These are phyloP conservation scores for Penicillium cataractarum DNA, from an alignment of 495 filamentous ascomycete species.

Conservation along the genomic window DNA sequence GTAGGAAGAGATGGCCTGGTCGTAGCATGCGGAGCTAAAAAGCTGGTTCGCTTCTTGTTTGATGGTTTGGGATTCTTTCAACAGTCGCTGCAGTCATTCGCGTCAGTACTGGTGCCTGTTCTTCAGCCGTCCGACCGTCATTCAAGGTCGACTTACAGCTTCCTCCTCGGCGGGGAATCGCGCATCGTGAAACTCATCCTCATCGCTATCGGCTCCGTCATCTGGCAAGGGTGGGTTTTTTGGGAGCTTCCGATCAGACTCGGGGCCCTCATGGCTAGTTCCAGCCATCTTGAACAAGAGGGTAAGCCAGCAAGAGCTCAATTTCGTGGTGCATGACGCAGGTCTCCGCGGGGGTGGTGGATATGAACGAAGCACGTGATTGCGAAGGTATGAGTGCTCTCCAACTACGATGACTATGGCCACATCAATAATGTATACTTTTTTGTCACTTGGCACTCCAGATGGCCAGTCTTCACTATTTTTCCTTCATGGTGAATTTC, in stretches of 20 bases:
- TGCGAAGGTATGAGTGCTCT: neutral
- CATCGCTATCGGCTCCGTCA: constrained; percentile 40
- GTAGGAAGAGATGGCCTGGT: constrained; percentile 87
- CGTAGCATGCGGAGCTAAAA: constrained; percentile 72
- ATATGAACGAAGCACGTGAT: neutral
- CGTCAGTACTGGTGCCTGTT: constrained; percentile 12
- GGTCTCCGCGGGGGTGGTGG: neutral
- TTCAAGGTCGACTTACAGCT: constrained; percentile 56
- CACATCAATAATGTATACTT: too few relatives aligned
- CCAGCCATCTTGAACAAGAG: neutral
- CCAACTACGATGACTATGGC: too few relatives aligned
- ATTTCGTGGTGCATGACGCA: neutral
- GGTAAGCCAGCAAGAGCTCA: neutral
- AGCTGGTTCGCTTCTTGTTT: constrained; percentile 79
- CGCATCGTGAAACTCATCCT: constrained; percentile 52
- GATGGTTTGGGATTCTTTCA: constrained; percentile 72
- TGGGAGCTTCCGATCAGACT: neutral
- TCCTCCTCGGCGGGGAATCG: constrained; percentile 78
- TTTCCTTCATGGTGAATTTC: too few relatives aligned
- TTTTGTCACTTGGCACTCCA: too few relatives aligned
- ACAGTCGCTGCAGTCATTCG: constrained; percentile 54
- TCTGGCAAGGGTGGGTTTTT: constrained; percentile 19
- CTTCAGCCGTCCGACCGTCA: neutral
- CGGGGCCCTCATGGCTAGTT: neutral
- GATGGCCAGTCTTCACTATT: too few relatives aligned